Base-by-base conservation (phyloP, 1,284 basidiomycete species). In the Takashimella tepidaria region DNA sequence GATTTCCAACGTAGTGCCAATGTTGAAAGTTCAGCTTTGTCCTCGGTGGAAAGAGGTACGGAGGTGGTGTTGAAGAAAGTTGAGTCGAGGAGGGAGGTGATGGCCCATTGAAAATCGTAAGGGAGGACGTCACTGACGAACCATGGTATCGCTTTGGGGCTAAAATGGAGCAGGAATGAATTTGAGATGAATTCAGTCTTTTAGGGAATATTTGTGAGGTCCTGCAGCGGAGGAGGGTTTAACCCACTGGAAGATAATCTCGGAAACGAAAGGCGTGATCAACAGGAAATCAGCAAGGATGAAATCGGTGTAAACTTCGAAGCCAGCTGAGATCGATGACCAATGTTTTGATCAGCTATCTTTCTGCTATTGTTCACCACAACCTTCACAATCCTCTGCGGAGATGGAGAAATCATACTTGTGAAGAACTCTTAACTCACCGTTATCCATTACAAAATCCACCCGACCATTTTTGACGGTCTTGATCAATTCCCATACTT, bases 231-330 rank as follows among this genome's bases (percentile, higher is more conserved):
- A 45, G 26, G 41, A 3, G 43, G 0, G 20, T n/a, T 25, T 20
- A 19, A 78, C 88, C 54, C 60, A 92, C 91, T 96, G 92, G 77
- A 96, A 95, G 50, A 90, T 83, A 16, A 92, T 86, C 64, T 83
- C 81, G 6, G 81, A 81, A 47, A 89, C 83, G 68, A 87, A 86
- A 1, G 90, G 88, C 0, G 92, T 93, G 0, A 89, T 89, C 19
- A 96, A 81, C 26, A 97, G 76, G 70, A 96, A 98, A 70, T 98
- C 95, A 37, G 93, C 95, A 59, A 98, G 85, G 20, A 97, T 84
- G 26, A 98, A 77, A 69, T 98, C 96, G 1, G 93, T 96, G 73
- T 90, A 92, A 13, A 98, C 85, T 79, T 98, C 93, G 61, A 97
- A 97, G 1, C 91, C 90, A 65, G 88, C 89, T 92, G 50, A n/a